Percentiles rank a stretch among this genome's conserved stretches.
Evolutionary conservation across 371 early-diverging fungal genomes (phyloP).

Genomic region (Mucor irregularis): DNA sequence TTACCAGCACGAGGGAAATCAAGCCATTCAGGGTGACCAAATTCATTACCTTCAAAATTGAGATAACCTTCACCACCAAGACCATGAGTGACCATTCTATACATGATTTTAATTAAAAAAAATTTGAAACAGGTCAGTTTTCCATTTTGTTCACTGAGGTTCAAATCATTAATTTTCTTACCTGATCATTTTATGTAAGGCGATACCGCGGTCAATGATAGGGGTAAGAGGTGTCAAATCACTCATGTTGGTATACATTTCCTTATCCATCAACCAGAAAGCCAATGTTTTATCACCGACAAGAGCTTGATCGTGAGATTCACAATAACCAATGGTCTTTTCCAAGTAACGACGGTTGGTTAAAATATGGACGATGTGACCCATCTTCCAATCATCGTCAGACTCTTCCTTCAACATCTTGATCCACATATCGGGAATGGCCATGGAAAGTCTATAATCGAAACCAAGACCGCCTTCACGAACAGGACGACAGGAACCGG

Average conservation of each 20-base stretch:
- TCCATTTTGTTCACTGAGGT: neutral
- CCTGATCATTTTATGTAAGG: slow-evolving; percentile 96
- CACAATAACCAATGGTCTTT: slow-evolving; percentile 90
- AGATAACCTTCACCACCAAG: slow-evolving; percentile 96
- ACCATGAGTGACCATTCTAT: slow-evolving; percentile 76
- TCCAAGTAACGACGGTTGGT: slow-evolving; percentile 92
- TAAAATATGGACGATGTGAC: slow-evolving; percentile 80
- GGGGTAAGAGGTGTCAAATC: slow-evolving; percentile 80
- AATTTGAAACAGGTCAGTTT: slow-evolving; percentile 2
- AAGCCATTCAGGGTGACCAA: slow-evolving; percentile 98
- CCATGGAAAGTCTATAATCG: slow-evolving; percentile 96
- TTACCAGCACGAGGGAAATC: slow-evolving; percentile 97
- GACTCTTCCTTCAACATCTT: slow-evolving; percentile 86
- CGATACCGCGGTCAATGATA: slow-evolving; percentile 90
- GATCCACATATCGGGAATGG: slow-evolving; percentile 99
- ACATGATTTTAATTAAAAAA: neutral
- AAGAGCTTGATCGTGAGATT: slow-evolving; percentile 96
- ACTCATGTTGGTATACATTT: slow-evolving; percentile 96
- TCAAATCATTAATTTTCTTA: no score
- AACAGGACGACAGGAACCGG: slow-evolving; percentile 90
- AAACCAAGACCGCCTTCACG: slow-evolving; percentile 94
- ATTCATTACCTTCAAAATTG: slow-evolving; percentile 96
- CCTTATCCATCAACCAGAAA: slow-evolving; percentile 98
- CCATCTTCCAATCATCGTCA: slow-evolving; percentile 96
- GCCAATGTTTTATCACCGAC: slow-evolving; percentile 98